Conservation (phyloP, 306 rosid genomes). For the Cucurbita maxima region DNA sequence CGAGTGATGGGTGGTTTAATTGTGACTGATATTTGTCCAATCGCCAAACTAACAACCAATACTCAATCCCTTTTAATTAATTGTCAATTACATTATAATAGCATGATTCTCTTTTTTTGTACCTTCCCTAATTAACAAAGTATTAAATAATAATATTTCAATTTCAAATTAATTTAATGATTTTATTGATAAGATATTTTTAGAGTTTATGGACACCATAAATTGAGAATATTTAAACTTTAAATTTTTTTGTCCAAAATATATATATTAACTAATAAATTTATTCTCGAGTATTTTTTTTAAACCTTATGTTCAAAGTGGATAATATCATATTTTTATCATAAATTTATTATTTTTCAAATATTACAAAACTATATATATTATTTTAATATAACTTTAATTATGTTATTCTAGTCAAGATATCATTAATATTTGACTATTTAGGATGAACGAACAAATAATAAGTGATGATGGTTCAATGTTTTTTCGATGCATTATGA, state of each 20-base stretch:
- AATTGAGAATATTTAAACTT: no score
- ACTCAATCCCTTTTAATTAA: neutral
- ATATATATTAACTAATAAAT: no score
- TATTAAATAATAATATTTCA: neutral
- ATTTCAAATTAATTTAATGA: neutral
- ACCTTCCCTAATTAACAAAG: neutral
- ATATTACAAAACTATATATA: no score
- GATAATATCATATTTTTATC: no score
- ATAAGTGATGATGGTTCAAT: neutral
- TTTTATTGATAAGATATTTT: no score
- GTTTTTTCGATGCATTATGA: neutral
- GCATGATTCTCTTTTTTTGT: neutral
- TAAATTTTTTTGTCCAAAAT: no score
- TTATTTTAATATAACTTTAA: neutral
- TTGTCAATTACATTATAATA: neutral
- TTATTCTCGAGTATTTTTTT: no score
- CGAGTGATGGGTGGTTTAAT: constrained; percentile 6
- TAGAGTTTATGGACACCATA: no score
- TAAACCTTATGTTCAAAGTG: no score
- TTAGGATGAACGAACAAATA: neutral
- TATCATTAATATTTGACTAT: neutral
- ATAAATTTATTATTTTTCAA: no score
- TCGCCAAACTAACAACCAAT: constrained; percentile 1
- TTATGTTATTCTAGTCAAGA: neutral
- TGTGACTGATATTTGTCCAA: neutral